These are phyloP conservation scores for Kodamaea fungicola DNA, from an alignment of 1,139 yeast species.

Conservation along the genomic window DNA sequence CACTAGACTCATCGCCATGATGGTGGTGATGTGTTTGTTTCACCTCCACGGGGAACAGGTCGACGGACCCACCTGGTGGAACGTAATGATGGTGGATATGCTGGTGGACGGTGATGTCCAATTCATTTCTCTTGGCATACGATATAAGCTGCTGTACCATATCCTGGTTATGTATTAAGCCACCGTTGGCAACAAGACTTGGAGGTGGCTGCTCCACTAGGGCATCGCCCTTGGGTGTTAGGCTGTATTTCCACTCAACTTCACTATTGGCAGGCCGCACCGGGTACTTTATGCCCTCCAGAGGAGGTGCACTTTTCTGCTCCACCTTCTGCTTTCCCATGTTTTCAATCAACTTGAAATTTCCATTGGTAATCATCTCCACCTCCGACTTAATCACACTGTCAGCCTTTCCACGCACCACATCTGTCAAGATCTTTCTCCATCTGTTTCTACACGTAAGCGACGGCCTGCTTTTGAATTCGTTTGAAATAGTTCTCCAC, in stretches of 20 bases:
- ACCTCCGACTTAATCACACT: conserved; percentile 34
- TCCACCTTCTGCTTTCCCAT: conserved; percentile 1
- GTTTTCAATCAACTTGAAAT: conserved; percentile 10
- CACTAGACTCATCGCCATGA: not conserved
- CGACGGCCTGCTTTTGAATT: conserved; percentile 78
- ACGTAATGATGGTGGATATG: conserved; percentile 74
- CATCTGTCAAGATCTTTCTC: conserved; percentile 80
- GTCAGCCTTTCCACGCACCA: conserved; percentile 59
- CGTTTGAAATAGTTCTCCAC: conserved; percentile 79
- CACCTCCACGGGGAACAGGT: conserved; percentile 3
- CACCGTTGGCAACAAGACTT: conserved; percentile 25
- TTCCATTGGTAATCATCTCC: conserved; percentile 28
- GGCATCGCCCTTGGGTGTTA: conserved; percentile 8
- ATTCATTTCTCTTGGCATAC: conserved; percentile 57
- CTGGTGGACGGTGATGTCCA: conserved; percentile 74
- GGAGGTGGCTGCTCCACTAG: not conserved
- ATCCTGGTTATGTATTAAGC: conserved; percentile 49
- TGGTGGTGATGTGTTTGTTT: conserved; percentile 8
- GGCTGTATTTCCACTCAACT: conserved; percentile 35
- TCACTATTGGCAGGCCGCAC: conserved; percentile 8
- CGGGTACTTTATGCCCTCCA: not conserved
- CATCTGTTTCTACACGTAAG: conserved; percentile 89
- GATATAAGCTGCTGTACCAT: conserved; percentile 55
- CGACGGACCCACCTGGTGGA: conserved; percentile 22
- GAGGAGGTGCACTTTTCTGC: not conserved